These are phyloP conservation scores for Dothistroma pini DNA, from an alignment of 2,329 filamentous ascomycete species.

Conservation along the genomic window DNA sequence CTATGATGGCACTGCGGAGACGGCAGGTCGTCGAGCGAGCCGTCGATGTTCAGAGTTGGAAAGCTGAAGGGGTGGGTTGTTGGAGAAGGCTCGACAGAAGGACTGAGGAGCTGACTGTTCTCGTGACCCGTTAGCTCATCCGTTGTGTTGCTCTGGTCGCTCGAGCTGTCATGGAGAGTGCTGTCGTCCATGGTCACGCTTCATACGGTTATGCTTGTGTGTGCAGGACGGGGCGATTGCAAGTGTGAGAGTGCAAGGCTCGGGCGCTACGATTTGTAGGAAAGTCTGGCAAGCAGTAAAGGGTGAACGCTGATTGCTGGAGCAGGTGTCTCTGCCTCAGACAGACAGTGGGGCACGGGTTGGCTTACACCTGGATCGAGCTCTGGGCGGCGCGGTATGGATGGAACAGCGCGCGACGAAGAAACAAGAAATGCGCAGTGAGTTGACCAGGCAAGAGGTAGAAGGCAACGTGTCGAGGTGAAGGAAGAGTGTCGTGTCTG, in stretches of 20 bases:
- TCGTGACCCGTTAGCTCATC: not conserved
- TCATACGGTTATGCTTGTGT: not conserved
- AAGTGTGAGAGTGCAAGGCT: not conserved
- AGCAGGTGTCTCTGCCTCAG: not conserved
- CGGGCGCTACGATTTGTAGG: not conserved
- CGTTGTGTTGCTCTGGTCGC: not conserved
- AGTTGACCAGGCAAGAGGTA: not conserved
- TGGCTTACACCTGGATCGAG: not conserved
- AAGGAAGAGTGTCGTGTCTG: not conserved
- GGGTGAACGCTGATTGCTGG: not conserved
- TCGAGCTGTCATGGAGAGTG: not conserved
- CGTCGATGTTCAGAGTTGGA: slow-evolving; percentile 31
- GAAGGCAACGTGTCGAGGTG: not conserved
- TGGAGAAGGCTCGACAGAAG: not conserved
- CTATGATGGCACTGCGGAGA: slow-evolving; percentile 10
- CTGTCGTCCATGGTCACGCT: not conserved
- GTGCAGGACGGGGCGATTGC: not conserved
- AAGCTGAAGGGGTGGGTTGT: slow-evolving; percentile 21
- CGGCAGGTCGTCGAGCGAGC: slow-evolving; percentile 26
- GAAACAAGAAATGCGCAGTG: not conserved
- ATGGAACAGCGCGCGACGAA: not conserved
- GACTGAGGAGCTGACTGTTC: slow-evolving; percentile 1
- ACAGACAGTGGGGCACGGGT: not conserved
- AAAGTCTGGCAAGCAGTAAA: not conserved
- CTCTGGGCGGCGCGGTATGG: not conserved